Percentiles rank a stretch among this genome's conserved stretches.
phyloP scores from a whole-genome alignment of 805 yeast genomes.

The Candida verbasci region DNA sequence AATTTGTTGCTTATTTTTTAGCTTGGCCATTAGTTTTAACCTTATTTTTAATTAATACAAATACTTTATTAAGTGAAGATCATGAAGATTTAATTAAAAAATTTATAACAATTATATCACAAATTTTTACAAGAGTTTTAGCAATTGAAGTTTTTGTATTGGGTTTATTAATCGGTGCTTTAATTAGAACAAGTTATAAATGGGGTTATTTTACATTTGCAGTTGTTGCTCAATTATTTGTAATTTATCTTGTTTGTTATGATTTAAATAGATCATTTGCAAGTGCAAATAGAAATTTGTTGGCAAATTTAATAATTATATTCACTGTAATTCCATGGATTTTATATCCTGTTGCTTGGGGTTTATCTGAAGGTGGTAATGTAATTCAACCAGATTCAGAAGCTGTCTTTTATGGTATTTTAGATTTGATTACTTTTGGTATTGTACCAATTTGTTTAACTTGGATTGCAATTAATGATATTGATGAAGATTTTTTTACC shows the following conservation, averaged over 20 bases:
- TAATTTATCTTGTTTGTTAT: constrained; percentile 25
- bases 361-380: constrained; percentile 60
- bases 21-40: constrained; percentile 43
- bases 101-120: constrained; percentile 28
- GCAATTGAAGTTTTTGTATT: constrained; percentile 48
- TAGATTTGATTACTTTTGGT: constrained; percentile 46
- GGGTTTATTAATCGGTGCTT: constrained; percentile 51
- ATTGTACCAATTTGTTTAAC: constrained; percentile 36
- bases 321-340: constrained; percentile 43
- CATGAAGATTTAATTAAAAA: constrained; percentile 23
- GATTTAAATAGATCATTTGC: constrained; percentile 7
- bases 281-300: background rate
- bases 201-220: constrained; percentile 69
- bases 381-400: constrained; percentile 55
- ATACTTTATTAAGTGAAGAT: constrained; percentile 21
- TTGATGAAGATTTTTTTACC: constrained; percentile 26
- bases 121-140: constrained; percentile 38
- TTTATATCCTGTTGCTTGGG: constrained; percentile 48
- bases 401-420: constrained; percentile 54
- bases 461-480: constrained; percentile 18
- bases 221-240: constrained; percentile 38
- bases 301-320: constrained; percentile 13
- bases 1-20: constrained; percentile 56
- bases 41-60: constrained; percentile 24
- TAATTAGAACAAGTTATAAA: constrained; percentile 53